Conservation (phyloP, 129 eudicot species). For the carrot (Daucus carota) region DNA sequence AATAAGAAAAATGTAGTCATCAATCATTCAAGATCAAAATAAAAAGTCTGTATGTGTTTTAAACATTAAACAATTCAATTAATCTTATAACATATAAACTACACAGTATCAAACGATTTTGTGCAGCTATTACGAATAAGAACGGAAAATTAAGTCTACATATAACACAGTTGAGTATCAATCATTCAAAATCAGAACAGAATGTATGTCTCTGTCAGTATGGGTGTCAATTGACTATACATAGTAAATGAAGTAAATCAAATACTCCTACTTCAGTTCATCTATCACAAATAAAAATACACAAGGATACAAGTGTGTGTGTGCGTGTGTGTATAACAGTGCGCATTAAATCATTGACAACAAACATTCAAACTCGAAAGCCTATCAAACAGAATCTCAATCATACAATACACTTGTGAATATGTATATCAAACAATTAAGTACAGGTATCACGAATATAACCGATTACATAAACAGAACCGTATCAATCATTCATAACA, state of each 20-base stretch:
- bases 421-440: neutral
- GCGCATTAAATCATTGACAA: neutral
- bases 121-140: neutral
- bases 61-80: conserved; percentile 26
- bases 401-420: neutral
- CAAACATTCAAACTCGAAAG: neutral
- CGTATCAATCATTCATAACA: too few species aligned
- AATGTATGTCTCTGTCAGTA: neutral
- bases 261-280: neutral
- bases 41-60: neutral
- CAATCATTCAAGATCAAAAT: neutral
- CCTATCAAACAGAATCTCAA: conserved; percentile 38
- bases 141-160: neutral
- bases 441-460: neutral
- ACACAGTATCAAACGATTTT: neutral
- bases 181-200: neutral
- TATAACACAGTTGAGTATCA: neutral
- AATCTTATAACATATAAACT: neutral
- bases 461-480: too few species aligned
- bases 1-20: neutral
- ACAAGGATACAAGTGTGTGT: neutral
- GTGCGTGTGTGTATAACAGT: neutral
- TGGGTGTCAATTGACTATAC: neutral
- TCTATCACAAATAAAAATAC: neutral
- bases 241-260: neutral